A percentile compares a stretch with the other conserved stretches of the same genome.
phyloP scores from a whole-genome alignment of 1,284 basidiomycete species.

The Kalmanozyma brasiliensis region DNA sequence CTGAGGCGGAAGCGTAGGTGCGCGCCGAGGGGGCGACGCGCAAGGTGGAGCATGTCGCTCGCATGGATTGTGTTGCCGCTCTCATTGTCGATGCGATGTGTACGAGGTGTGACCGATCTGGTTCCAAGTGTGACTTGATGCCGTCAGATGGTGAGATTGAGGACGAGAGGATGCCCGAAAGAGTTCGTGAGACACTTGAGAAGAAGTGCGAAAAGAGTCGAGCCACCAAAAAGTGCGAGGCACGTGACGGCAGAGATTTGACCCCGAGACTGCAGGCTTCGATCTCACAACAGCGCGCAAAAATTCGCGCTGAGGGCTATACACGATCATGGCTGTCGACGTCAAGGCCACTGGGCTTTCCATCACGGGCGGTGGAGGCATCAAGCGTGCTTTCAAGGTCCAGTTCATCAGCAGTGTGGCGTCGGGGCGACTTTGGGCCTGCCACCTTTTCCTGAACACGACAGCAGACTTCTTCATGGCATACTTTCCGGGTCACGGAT shows the following conservation, averaged over 20 bases:
- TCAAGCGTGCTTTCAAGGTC: too few relatives aligned
- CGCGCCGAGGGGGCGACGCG: slow-evolving; percentile 14
- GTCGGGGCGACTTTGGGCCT: too few relatives aligned
- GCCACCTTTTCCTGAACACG: too few relatives aligned
- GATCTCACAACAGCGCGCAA: too few relatives aligned
- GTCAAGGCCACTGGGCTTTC: too few relatives aligned
- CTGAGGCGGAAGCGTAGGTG: slow-evolving; percentile 28
- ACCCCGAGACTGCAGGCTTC: neutral
- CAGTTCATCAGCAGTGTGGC: too few relatives aligned
- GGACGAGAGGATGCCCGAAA: neutral
- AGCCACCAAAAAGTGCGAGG: slow-evolving; percentile 6
- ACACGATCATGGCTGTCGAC: too few relatives aligned
- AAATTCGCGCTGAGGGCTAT: too few relatives aligned
- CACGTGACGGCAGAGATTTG: slow-evolving; percentile 10
- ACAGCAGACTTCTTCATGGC: too few relatives aligned
- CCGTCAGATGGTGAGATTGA: neutral
- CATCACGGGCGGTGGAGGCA: too few relatives aligned
- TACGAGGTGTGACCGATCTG: neutral
- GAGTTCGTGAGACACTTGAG: neutral
- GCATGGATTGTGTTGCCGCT: slow-evolving; percentile 12
- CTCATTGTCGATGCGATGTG: slow-evolving; percentile 6
- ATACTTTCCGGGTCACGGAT: too few relatives aligned
- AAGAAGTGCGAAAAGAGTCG: slow-evolving; percentile 7
- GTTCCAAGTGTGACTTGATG: neutral
- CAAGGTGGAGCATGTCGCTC: slow-evolving; percentile 24